These are phyloP conservation scores for Botrytis fragariae DNA, from an alignment of 2,329 filamentous ascomycete genomes.

Conservation along the genomic window DNA sequence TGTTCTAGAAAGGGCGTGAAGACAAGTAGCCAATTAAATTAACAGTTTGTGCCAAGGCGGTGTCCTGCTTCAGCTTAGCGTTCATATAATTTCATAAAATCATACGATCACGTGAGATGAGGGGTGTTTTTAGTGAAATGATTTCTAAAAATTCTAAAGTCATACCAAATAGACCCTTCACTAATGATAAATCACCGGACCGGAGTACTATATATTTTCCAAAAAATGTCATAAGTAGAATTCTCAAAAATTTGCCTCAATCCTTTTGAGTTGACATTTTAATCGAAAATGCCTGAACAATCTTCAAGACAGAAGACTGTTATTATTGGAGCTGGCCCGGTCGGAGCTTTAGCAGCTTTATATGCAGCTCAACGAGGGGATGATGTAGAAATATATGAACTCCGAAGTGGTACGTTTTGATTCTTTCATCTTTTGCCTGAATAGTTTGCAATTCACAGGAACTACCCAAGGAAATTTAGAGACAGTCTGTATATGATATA, in stretches of 20 bases:
- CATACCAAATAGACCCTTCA: not conserved
- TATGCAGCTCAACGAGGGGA: constrained; percentile 89
- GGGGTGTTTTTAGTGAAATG: not conserved
- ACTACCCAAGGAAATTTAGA: not conserved
- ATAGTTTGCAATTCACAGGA: not conserved
- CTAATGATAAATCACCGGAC: constrained; percentile 10
- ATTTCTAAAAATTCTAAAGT: constrained; percentile 6
- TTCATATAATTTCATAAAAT: not conserved
- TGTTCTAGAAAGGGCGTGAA: constrained; percentile 9
- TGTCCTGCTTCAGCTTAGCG: not conserved
- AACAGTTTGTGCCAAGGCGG: not conserved
- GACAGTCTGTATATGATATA: not conserved
- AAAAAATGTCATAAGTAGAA: not conserved
- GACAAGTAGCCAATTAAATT: not conserved
- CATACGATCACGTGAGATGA: not conserved
- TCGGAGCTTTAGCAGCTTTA: constrained; percentile 85
- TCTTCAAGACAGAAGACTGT: constrained; percentile 50
- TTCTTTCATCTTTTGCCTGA: constrained; percentile 33
- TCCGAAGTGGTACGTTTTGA: constrained; percentile 70
- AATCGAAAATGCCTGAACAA: not conserved
- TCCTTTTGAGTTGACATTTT: not conserved
- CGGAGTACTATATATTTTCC: not conserved
- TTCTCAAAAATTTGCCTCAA: not conserved
- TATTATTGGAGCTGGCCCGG: constrained; percentile 88
- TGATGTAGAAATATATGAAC: constrained; percentile 89